Evolutionary conservation across 2,329 filamentous ascomycete species (phyloP).

Genomic region (Fusarium bactridioides): DNA sequence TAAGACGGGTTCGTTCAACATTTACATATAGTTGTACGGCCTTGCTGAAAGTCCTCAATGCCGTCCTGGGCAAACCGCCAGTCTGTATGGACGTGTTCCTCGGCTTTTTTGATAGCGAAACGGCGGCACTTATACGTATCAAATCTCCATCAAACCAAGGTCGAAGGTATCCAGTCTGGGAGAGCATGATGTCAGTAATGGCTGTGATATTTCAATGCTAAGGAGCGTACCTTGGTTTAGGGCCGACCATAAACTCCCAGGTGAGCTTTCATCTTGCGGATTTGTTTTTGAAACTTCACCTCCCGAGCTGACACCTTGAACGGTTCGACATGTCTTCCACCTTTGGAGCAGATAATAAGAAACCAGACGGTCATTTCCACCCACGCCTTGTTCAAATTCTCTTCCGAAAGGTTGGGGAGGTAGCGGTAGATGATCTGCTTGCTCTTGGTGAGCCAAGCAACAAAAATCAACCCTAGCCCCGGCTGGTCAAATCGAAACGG

Average conservation of each 20-base stretch:
- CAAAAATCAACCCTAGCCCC: not conserved
- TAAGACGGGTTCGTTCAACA: no score
- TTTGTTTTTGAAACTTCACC: rapidly evolving
- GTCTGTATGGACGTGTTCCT: no score
- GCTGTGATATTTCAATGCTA: no score
- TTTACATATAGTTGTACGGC: no score
- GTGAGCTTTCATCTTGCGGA: not conserved
- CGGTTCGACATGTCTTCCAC: not conserved
- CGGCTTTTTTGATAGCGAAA: no score
- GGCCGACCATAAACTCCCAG: not conserved
- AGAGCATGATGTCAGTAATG: not conserved
- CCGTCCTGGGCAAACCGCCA: no score
- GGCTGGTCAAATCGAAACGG: rapidly evolving
- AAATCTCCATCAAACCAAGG: no score
- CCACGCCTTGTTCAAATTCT: not conserved
- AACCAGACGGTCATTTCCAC: not conserved
- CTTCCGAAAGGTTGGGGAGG: not conserved
- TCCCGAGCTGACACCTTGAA: not conserved
- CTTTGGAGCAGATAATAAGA: not conserved
- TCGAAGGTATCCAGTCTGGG: not conserved
- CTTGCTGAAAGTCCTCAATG: no score
- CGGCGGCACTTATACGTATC: no score
- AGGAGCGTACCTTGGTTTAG: not conserved
- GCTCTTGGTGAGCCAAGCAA: not conserved
- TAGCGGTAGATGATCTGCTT: not conserved